Conservation (phyloP, 106 monocot species). For the Platanthera zijinensis region DNA sequence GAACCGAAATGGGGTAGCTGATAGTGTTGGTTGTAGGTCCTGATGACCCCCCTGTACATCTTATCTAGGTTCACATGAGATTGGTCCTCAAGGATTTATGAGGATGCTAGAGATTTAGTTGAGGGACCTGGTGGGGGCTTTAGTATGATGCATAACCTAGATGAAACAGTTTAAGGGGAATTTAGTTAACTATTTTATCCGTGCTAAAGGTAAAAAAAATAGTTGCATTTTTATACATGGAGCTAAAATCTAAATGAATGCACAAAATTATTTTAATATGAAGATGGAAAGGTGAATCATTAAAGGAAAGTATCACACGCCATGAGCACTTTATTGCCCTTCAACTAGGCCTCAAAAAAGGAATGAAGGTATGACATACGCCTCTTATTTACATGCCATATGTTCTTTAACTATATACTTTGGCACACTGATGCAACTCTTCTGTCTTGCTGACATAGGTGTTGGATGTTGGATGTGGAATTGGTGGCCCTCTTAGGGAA, state of each 20-base stretch:
- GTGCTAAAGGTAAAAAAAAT: background rate
- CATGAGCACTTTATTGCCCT: conserved; percentile 98
- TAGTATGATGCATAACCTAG: background rate
- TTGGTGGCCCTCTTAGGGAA: conserved; percentile 91
- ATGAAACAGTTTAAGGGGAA: conserved; percentile 1
- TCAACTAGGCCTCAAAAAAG: conserved; percentile 70
- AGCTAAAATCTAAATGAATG: background rate
- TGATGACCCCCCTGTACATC: too few relatives aligned
- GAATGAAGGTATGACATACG: conserved; percentile 81
- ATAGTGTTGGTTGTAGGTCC: background rate
- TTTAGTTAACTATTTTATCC: background rate
- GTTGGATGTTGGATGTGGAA: conserved; percentile 94
- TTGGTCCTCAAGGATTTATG: background rate
- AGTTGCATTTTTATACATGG: conserved; percentile 1
- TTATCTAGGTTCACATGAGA: background rate
- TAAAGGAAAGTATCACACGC: conserved; percentile 87
- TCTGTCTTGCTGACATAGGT: conserved; percentile 34
- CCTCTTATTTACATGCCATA: conserved; percentile 5
- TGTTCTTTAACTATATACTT: background rate
- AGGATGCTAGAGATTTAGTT: background rate
- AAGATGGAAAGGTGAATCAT: conserved; percentile 95
- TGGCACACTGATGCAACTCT: background rate
- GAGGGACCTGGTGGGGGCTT: background rate
- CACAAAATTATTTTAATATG: conserved; percentile 10
- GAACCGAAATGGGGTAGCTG: background rate